phyloP scores from a whole-genome alignment of 2,329 filamentous ascomycete species.

The Trichoderma gracile region DNA sequence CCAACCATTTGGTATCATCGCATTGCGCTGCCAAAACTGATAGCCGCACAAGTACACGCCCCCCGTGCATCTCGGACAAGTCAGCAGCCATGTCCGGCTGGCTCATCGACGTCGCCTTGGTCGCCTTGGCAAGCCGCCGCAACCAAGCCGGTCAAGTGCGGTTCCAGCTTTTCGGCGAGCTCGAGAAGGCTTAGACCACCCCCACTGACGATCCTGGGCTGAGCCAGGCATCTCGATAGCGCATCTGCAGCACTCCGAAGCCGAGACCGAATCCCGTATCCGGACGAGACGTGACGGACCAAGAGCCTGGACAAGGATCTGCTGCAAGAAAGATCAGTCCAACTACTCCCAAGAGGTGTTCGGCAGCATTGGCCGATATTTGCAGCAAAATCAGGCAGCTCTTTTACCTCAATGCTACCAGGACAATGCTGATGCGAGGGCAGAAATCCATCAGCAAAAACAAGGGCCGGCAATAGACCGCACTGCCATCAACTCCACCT shows the following conservation, averaged over 20 bases:
- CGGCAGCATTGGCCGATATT: background rate
- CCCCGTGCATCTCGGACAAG: background rate
- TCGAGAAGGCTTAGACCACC: slow-evolving; percentile 15
- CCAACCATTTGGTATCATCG: background rate
- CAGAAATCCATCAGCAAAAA: no score
- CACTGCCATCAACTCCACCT: no score
- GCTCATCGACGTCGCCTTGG: background rate
- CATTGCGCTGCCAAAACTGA: background rate
- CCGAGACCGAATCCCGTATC: background rate
- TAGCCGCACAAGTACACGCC: background rate
- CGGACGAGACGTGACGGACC: background rate
- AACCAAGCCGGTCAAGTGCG: background rate
- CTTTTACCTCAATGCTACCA: background rate
- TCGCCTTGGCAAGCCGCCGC: background rate
- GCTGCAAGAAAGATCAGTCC: no score
- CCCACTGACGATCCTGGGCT: slow-evolving; percentile 6
- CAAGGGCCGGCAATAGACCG: no score
- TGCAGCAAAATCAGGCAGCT: background rate
- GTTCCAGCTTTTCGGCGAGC: slow-evolving; percentile 18
- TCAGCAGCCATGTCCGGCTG: background rate
- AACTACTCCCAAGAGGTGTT: background rate
- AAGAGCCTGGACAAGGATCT: no score
- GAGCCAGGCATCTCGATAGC: background rate
- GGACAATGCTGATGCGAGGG: background rate
- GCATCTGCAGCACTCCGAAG: background rate